Evolutionary conservation across 2,329 filamentous ascomycete species (phyloP), one percentile per base, ranked within the genome.

Genomic region (Laburnicola sp.): DNA sequence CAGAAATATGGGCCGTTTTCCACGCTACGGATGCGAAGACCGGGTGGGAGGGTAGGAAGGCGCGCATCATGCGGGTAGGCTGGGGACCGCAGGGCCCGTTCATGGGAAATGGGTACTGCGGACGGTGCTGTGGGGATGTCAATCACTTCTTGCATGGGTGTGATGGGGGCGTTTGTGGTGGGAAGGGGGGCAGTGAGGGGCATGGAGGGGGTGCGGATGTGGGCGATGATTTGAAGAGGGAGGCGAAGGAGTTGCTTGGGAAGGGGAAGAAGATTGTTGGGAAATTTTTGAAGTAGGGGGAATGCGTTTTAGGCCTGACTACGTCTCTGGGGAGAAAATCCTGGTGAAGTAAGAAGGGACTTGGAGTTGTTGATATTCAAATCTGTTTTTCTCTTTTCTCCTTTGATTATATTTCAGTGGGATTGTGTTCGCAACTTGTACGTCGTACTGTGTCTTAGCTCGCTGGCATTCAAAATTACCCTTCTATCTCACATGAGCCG

Each of bases 21-120:
- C 76, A 79, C 55, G 76, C 75, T 0, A 78, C 76, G 1, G 76
- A 78, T 57, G 63, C 54, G 23, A 72, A 72, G 49, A 76, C 77
- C 28, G 76, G 76, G 0, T 77, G 74, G 73, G 69, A 72, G n/a
- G 74, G 74, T 5, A 53, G 76, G 16, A 77, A 74, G 56, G 76
- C 74, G 44, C 66, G 76, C 22, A 62, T 75, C 52, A 77, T 78
- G 68, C 68, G 75, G 38, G 74, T 79, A 4, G 69, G 69, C 1
- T 71, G 69, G 68, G 58, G 57, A 0, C 38, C 60, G 1, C 58
- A 69, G 0, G 75, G 75, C 0, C 75, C 76, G 4, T 72, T 67
- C 43, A 77, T 78, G 76, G 75, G 75, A 0, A 67, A 59, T 2
- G 67, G 64, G 6, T 70, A 76, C 40, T 76, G 75, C 42, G 67